Evolutionary conservation across 2,329 filamentous ascomycete species (phyloP), one percentile per base, ranked within the genome.

Genomic region (Nemania diffusa): DNA sequence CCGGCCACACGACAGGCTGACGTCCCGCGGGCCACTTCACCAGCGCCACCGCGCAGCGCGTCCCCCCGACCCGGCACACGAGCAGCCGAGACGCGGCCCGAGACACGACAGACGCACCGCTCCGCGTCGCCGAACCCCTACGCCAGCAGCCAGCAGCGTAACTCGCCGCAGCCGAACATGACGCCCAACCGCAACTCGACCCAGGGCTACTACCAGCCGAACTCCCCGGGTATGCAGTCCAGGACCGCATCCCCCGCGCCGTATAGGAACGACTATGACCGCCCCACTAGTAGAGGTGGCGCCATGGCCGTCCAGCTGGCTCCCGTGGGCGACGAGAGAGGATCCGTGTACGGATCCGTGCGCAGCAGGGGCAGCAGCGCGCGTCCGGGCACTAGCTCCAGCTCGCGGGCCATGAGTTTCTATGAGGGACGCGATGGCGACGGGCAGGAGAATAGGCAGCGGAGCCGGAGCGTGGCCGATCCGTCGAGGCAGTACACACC

Each of bases 381-480:
- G 74, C 84, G 83, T 74, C 84, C 85, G 1, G 82, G 81, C 4
- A 83, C 83, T 3, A 83, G 81, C 73, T 67, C 70, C 1, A 76
- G 77, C 77, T 67, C 79, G 73, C 69, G 83, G 51, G 83, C 85
- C 9, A 86, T 87, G 83, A 85, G 84, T n/a, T 78, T 86, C 57
- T 87, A 89, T 72, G 85, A 88, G 40, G 84, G 84, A 5, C 79
- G 79, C 8, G 82, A 84, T 5, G 75, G 78, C 9, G 73, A 78
- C 55, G 78, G 75, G 53, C 74, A 81, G 78, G 78, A 82, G 22
- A 81, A 78, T 70, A 81, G 87, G 68, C 84, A 86, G 71, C 82
- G 90, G 71, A 97, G 94, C 79, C 93, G 95, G 84, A 97, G 94
- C 75, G 85, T 96, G 67, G 93, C 92, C n/a, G 92, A 96, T 74